Conservation (phyloP, 176 grass and related monocot species). For the Cenchrus americanus region DNA sequence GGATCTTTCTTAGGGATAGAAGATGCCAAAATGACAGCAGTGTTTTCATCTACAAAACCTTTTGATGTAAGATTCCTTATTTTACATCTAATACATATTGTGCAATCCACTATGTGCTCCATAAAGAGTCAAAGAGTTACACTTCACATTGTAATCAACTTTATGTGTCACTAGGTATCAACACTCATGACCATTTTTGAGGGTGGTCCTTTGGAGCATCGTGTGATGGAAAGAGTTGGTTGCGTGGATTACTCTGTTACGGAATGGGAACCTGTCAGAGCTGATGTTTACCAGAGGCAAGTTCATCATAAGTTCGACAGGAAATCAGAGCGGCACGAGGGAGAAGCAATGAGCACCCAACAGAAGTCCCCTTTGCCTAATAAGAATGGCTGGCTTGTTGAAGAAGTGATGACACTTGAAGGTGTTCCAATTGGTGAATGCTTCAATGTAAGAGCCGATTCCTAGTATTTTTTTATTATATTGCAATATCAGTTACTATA, state of each 20-base stretch:
- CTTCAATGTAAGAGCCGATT: constrained; percentile 65
- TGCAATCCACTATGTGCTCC: constrained; percentile 19
- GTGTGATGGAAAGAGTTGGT: constrained; percentile 85
- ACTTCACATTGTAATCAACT: constrained; percentile 24
- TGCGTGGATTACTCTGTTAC: constrained; percentile 79
- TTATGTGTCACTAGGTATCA: constrained; percentile 59
- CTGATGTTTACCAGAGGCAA: constrained; percentile 82
- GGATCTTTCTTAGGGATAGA: constrained; percentile 86
- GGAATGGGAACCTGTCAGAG: constrained; percentile 75
- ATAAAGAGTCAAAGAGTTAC: neutral
- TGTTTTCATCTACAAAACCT: constrained; percentile 70
- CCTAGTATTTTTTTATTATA: neutral
- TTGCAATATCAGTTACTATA: neutral
- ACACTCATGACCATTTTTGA: constrained; percentile 79
- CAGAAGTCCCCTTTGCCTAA: constrained; percentile 71
- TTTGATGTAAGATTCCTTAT: constrained; percentile 70
- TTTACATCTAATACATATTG: constrained; percentile 4
- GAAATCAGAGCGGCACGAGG: constrained; percentile 51
- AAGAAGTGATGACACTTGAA: constrained; percentile 86
- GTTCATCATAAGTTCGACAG: constrained; percentile 79
- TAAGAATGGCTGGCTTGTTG: constrained; percentile 83
- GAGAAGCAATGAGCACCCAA: constrained; percentile 81
- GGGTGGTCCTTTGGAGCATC: constrained; percentile 70
- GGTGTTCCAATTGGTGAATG: constrained; percentile 65
- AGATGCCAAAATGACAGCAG: constrained; percentile 73